Evolutionary conservation across 78 protist genomes (phyloP), one percentile per base, ranked within the genome.

Genomic region (Thecamonas trahens): DNA sequence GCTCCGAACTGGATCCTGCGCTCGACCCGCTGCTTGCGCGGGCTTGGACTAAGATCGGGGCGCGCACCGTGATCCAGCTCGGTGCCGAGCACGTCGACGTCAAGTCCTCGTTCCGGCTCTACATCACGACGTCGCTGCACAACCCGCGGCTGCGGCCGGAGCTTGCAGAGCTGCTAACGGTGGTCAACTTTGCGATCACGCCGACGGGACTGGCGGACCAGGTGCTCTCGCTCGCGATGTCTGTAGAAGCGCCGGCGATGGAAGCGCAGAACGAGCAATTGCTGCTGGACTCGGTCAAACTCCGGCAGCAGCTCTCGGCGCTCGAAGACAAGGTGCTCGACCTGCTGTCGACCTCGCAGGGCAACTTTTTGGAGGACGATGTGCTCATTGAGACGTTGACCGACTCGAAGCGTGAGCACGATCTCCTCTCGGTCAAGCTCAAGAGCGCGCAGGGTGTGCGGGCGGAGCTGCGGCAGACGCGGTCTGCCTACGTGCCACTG

Each of bases 201-300:
- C 50, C 2, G 34, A 83, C 81, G 2, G 92, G 88, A 1, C 64
- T 87, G n/a, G 92, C 76, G 58, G 87, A 87, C 68, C 92, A 87
- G 63, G 50, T 87, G 52, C 67, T 85, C 14, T 82, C 79, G 42
- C 37, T 70, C 24, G 82, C 62, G 15, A 78, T 88, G 34, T 34
- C 53, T 15, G 60, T 71, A 34, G 79, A 77, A 50, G 31, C 67
- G n/a, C 69, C 62, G 17, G 93, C 83, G 49, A 66, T 82, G 24
- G 88, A 81, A n/a, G 81, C 62, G 37, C 40, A 58, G 72, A 80
- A 69, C 61, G 24, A 35, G n/a, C 20, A 34, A 34, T 52, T 83
- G 28, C 37, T 76, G 35, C 28, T 42, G 22, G 63, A 61, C 59
- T 49, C 61, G 42, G 83, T 84, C 3, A 78, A 62, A 1, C 79